These are phyloP conservation scores for Botrytis sinoallii DNA, from an alignment of 2,329 filamentous ascomycete species.

Conservation along the genomic window DNA sequence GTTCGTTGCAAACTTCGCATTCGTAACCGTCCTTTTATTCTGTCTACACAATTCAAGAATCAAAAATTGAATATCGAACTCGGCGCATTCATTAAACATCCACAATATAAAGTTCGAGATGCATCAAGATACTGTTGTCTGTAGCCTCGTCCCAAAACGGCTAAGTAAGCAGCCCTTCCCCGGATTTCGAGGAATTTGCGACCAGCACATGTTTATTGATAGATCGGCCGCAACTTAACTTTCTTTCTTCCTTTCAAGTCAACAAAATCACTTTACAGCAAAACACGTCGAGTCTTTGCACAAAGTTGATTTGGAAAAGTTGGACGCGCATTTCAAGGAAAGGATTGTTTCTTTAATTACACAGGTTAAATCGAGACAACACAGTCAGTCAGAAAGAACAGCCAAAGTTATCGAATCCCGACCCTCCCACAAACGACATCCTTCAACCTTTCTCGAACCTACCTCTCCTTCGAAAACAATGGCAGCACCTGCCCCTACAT, in stretches of 20 bases:
- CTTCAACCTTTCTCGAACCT: background rate
- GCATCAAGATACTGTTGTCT: background rate
- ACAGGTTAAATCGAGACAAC: background rate
- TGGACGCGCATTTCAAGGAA: background rate
- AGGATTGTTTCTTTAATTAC: background rate
- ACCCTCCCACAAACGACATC: background rate
- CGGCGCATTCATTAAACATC: background rate
- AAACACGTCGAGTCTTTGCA: background rate
- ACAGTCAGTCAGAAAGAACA: background rate
- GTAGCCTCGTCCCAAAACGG: constrained; percentile 9
- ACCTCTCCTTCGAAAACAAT: background rate
- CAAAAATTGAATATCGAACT: background rate
- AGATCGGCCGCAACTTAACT: background rate
- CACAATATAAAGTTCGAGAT: background rate
- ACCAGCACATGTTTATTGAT: constrained; percentile 14
- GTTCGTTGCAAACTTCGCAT: background rate
- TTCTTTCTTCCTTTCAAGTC: constrained; percentile 13
- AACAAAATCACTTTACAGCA: background rate
- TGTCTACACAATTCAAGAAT: background rate
- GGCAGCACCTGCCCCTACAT: constrained; percentile 41
- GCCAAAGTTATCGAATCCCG: background rate
- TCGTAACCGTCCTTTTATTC: background rate
- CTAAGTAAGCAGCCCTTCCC: constrained; percentile 5
- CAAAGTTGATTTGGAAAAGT: background rate
- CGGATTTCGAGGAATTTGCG: constrained; percentile 16